Conservation (phyloP, 805 yeast genomes). For the Lipomyces lipofer region DNA sequence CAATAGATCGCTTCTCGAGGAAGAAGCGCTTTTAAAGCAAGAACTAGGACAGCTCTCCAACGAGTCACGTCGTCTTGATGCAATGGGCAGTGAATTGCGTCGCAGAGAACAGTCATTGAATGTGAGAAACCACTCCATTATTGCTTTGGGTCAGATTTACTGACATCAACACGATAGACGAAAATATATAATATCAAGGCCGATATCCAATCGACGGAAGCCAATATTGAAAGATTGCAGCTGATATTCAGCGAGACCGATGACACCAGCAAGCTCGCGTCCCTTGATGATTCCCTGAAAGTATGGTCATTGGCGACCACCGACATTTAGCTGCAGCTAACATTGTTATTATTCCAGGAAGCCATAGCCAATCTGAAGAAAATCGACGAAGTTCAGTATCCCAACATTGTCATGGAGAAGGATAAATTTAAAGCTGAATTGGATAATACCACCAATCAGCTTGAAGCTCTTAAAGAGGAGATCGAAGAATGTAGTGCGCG, state of each 20-base stretch:
- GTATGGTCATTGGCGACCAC: background rate
- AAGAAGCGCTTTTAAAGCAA: background rate
- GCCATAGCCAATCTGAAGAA: background rate
- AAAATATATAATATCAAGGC: conserved; percentile 8
- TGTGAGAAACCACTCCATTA: no score
- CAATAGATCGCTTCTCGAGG: conserved; percentile 3
- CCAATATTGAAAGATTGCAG: conserved; percentile 2
- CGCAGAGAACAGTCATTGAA: background rate
- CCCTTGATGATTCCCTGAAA: conserved; percentile 5
- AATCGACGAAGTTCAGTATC: conserved; percentile 7
- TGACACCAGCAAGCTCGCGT: conserved; percentile 11
- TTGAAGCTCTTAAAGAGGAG: conserved; percentile 3
- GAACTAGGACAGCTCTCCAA: background rate
- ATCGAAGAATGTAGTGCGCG: background rate
- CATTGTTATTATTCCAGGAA: background rate
- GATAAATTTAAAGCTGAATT: conserved; percentile 5
- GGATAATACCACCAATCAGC: background rate
- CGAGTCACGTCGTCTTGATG: background rate
- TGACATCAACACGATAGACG: no score
- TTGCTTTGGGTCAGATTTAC: no score
- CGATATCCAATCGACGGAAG: conserved; percentile 8
- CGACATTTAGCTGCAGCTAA: background rate
- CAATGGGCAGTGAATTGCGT: background rate
- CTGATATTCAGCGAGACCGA: conserved; percentile 6
- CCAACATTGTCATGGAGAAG: conserved; percentile 11